Evolutionary conservation across 192 early-diverging fungal species (phyloP).

Genomic region (Bifiguratus adelaidae): DNA sequence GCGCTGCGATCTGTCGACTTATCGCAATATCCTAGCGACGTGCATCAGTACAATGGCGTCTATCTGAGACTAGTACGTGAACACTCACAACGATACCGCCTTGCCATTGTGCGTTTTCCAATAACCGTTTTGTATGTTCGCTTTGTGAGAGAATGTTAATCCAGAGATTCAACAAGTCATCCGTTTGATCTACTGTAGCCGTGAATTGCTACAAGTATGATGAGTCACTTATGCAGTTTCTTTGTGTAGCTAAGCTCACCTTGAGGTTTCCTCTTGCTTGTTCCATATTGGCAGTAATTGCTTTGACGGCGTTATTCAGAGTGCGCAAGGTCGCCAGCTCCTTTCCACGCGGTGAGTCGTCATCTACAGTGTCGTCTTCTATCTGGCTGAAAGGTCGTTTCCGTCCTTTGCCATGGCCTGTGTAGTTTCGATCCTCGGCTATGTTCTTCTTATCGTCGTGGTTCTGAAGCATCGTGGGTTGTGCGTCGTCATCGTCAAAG

Average conservation of each 20-base stretch:
- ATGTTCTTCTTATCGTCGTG: too few relatives aligned
- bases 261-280: not conserved
- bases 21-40: not conserved
- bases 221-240: too few relatives aligned
- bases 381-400: too few relatives aligned
- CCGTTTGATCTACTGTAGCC: slow-evolving; percentile 39
- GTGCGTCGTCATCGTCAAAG: too few relatives aligned
- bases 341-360: not conserved
- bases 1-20: not conserved
- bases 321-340: not conserved
- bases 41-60: too few relatives aligned
- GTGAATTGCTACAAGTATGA: slow-evolving; percentile 23
- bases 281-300: not conserved
- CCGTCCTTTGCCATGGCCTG: too few relatives aligned
- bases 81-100: slow-evolving; percentile 22
- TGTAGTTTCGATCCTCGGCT: too few relatives aligned
- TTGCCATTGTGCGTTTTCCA: slow-evolving; percentile 35
- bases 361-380: not conserved
- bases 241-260: too few relatives aligned
- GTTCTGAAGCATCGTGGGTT: too few relatives aligned
- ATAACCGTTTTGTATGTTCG: slow-evolving; percentile 31
- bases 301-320: not conserved
- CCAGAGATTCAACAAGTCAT: slow-evolving; percentile 41
- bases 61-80: not conserved
- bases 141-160: slow-evolving; percentile 39